Base-by-base conservation (phyloP, 352 stramenopile genomes). In the Peronospora tabacina region DNA sequence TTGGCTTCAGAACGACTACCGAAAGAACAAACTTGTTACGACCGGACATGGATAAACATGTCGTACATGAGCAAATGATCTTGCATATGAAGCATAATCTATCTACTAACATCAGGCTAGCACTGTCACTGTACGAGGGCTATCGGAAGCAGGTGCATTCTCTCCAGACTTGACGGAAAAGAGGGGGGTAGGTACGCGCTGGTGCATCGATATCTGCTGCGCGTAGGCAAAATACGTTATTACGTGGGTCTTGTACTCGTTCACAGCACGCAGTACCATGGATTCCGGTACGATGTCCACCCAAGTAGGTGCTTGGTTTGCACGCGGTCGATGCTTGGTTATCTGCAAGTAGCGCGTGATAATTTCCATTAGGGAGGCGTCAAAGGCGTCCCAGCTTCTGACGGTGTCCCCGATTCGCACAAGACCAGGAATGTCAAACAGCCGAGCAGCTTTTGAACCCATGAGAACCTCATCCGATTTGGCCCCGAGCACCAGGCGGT, bases 351-450 rank as follows among this genome's bases (percentile, higher is more conserved):
- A 82, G 30, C 66, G 57, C 24, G 55, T 37, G 7, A 89, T 59
- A 33, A 80, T 56, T 54, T 86, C 61, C 1, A 69, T 63, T n/a
- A 89, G 61, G 3, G 78, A 75, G 6, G 41, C 16, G 44, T 89
- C 78, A 42, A 87, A 87, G 7, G 55, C 71, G 11, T 87, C 69
- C 78, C 78, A 89, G 44, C 59, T n/a, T n/a, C n/a, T 75, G 5
- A 45, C 54, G 24, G 51, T 53, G 11, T 54, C 59, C 3, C 58
- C 38, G 2, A 56, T 52, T 29, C 71, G 73, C 20, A 87, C 62
- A 28, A 89, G 65, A 3, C 75, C 77, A 19, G 70, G 73, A 49
- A 89, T 87, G 38, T 89, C 78, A 36, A 89, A 89, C 5, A 89
- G 55, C 30, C 70, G 61, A 17, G 72, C 61, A 1, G 69, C 76